Evolutionary conservation across 1,284 basidiomycete species (phyloP).

Genomic region (Sanghuangporus baumii): DNA sequence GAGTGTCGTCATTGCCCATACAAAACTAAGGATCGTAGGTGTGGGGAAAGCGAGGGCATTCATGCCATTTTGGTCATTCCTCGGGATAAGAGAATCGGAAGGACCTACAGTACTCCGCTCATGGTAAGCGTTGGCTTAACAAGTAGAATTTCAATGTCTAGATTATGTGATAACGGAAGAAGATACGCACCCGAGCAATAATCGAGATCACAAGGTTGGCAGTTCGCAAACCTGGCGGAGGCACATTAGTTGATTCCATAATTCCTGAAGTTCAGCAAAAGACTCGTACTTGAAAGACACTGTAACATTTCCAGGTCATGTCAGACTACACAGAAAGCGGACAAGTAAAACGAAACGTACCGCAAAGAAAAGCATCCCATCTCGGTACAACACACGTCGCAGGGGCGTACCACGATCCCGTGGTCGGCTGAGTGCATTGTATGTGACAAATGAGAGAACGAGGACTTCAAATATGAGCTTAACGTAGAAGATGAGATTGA

Average conservation of each 20-base stretch:
- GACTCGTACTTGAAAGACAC: neutral
- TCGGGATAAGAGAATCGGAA: neutral
- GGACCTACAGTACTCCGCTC: conserved; percentile 1
- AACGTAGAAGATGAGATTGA: neutral
- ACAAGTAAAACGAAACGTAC: conserved; percentile 10
- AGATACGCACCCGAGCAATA: conserved; percentile 2
- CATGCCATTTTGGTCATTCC: no score
- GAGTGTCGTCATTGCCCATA: conserved; percentile 16
- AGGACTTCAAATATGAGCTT: conserved; percentile 21
- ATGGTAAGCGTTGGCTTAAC: neutral
- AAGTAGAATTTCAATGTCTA: neutral
- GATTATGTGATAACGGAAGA: neutral
- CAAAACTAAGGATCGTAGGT: neutral
- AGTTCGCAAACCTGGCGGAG: neutral
- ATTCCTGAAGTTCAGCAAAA: neutral
- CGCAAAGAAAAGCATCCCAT: conserved; percentile 22
- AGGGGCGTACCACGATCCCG: conserved; percentile 15
- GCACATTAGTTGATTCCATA: neutral
- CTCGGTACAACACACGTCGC: conserved; percentile 15
- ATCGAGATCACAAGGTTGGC: conserved; percentile 10
- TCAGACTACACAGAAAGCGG: neutral
- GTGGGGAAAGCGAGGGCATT: no score
- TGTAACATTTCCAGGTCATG: neutral
- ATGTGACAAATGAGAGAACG: conserved; percentile 17
- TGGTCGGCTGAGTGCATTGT: conserved; percentile 21